Evolutionary conservation across 116 monocot species (phyloP).

Genomic region (Phalaenopsis hybrid): DNA sequence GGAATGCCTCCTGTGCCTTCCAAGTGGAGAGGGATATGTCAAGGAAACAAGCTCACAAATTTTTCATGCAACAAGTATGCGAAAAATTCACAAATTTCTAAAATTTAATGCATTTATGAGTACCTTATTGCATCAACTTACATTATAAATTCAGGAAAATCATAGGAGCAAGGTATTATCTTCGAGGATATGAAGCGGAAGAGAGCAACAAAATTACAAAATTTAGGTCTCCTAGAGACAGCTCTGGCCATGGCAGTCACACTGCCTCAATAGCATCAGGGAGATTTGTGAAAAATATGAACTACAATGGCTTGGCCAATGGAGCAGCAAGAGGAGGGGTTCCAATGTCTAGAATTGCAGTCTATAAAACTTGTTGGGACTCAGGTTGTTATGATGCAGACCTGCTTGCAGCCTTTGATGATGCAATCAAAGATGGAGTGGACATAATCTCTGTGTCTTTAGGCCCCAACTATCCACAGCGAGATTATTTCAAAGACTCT

Average conservation of each 20-base stretch:
- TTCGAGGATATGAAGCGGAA: slow-evolving; percentile 54
- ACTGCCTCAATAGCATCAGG: slow-evolving; percentile 76
- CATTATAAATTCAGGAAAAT: slow-evolving; percentile 41
- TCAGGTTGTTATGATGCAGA: slow-evolving; percentile 76
- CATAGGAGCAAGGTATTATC: slow-evolving; percentile 71
- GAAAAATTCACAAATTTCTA: too few relatives aligned
- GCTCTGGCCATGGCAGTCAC: slow-evolving; percentile 70
- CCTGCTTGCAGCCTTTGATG: slow-evolving; percentile 73
- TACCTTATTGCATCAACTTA: not conserved
- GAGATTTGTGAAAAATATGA: slow-evolving; percentile 45
- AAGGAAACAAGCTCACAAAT: slow-evolving; percentile 48
- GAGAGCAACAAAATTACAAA: slow-evolving; percentile 9
- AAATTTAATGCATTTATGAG: too few relatives aligned
- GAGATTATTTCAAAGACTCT: slow-evolving; percentile 57
- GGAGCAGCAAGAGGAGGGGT: slow-evolving; percentile 70
- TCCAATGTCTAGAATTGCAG: slow-evolving; percentile 70
- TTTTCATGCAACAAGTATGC: slow-evolving; percentile 61
- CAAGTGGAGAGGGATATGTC: slow-evolving; percentile 81
- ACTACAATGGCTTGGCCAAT: slow-evolving; percentile 46
- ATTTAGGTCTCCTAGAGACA: slow-evolving; percentile 70
- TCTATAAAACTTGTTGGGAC: slow-evolving; percentile 81
- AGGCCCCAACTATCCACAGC: slow-evolving; percentile 58
- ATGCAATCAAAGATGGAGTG: slow-evolving; percentile 74
- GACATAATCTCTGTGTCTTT: slow-evolving; percentile 65
- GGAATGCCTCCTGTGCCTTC: slow-evolving; percentile 79